Conservation (phyloP, 225 moss, liverwort and hornwort species). For the Polytrichum commune region DNA sequence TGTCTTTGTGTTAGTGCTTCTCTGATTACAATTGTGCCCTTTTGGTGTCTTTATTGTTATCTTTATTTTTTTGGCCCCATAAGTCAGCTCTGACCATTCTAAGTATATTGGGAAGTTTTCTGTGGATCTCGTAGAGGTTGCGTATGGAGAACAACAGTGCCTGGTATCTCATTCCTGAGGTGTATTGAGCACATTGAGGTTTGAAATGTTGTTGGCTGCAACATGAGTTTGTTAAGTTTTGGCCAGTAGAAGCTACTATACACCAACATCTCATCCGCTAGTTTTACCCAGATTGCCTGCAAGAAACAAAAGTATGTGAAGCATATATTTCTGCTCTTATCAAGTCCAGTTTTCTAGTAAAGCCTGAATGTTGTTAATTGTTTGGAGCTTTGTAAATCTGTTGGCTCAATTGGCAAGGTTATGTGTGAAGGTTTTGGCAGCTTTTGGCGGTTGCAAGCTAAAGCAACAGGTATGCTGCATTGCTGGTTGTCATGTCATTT, state of each 20-base stretch:
- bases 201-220: conserved; percentile 7
- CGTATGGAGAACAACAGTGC: conserved; percentile 6
- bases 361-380: neutral
- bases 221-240: neutral
- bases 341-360: neutral
- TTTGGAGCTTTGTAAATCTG: conserved; percentile 18
- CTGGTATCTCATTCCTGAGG: neutral
- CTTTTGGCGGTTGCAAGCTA: conserved; percentile 22
- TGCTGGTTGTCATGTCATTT: conserved; percentile 14
- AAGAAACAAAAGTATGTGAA: neutral
- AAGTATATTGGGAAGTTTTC: conserved; percentile 20
- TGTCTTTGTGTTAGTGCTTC: conserved; percentile 1
- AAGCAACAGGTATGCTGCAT: conserved; percentile 29
- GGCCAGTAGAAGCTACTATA: neutral
- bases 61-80: conserved; percentile 13
- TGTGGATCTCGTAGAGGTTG: conserved; percentile 1
- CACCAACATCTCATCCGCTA: neutral
- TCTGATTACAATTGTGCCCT: conserved; percentile 5
- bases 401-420: conserved; percentile 14
- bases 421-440: conserved; percentile 8
- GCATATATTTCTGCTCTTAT: neutral
- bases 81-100: conserved; percentile 17
- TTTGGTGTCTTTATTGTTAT: conserved; percentile 11
- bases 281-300: neutral
- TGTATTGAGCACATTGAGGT: conserved; percentile 1